These are phyloP conservation scores for Fusarium agapanthi DNA, from an alignment of 2,329 filamentous ascomycete species.

Conservation along the genomic window DNA sequence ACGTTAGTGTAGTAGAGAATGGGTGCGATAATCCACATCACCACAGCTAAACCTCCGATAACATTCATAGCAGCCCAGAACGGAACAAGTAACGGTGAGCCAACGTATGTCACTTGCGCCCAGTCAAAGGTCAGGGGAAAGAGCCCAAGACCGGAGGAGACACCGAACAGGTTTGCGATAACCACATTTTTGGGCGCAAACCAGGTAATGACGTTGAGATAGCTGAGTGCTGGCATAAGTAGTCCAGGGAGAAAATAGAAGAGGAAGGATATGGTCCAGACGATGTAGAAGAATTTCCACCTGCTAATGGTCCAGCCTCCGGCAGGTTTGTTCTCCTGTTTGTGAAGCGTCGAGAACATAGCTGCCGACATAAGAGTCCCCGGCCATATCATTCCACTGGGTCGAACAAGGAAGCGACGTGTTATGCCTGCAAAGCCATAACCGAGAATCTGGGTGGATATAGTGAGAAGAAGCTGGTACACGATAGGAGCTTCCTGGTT, in stretches of 20 bases:
- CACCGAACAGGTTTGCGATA: constrained; percentile 85
- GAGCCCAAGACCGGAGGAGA: constrained; percentile 82
- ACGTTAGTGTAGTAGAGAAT: constrained; percentile 83
- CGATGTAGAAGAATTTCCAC: constrained; percentile 83
- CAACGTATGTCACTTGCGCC: constrained; percentile 89
- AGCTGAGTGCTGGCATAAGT: constrained; percentile 83
- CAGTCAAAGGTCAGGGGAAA: constrained; percentile 92
- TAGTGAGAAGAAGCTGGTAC: constrained; percentile 83
- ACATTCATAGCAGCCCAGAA: constrained; percentile 91
- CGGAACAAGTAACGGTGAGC: constrained; percentile 82
- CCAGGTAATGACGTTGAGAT: constrained; percentile 91
- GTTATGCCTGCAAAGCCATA: constrained; percentile 88
- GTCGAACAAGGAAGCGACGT: constrained; percentile 81
- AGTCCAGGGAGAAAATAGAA: constrained; percentile 90
- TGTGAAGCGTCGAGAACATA: constrained; percentile 89
- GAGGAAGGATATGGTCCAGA: constrained; percentile 74
- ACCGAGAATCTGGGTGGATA: constrained; percentile 87
- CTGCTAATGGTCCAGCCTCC: constrained; percentile 85
- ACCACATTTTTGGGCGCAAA: constrained; percentile 88
- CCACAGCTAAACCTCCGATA: constrained; percentile 78
- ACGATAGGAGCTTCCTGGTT: constrained; percentile 78
- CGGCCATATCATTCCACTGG: constrained; percentile 92
- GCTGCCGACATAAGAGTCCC: constrained; percentile 87
- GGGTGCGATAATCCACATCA: constrained; percentile 87
- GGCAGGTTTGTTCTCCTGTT: constrained; percentile 81